Conservation (phyloP, 768 basidiomycete species). For the Amylocystis lapponica region DNA sequence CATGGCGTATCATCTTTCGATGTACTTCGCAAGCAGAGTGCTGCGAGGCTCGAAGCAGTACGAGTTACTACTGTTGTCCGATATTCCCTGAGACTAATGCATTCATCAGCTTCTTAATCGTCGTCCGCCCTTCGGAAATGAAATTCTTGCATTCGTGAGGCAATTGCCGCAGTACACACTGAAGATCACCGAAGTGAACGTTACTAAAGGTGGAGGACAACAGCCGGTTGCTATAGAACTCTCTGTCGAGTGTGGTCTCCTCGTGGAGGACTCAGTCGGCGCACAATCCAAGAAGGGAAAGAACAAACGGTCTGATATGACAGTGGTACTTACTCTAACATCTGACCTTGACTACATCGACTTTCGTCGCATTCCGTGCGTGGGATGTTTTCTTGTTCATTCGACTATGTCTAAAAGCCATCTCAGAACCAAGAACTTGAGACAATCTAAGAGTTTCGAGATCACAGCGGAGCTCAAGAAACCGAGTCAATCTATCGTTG, state of each 20-base stretch:
- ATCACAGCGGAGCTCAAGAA: constrained; percentile 58
- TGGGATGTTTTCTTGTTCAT: constrained; percentile 2
- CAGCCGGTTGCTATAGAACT: constrained; percentile 54
- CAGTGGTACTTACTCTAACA: constrained; percentile 66
- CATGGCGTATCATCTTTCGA: constrained; percentile 64
- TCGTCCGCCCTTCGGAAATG: constrained; percentile 66
- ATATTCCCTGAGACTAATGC: not conserved
- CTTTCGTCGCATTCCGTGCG: constrained; percentile 73
- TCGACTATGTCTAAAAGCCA: not conserved
- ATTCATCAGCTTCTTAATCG: constrained; percentile 61
- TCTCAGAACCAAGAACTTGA: constrained; percentile 62
- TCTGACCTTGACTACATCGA: constrained; percentile 74
- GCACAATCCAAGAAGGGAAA: constrained; percentile 33
- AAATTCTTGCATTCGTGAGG: constrained; percentile 52
- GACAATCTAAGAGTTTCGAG: constrained; percentile 51
- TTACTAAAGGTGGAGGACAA: constrained; percentile 37
- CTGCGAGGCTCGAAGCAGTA: constrained; percentile 62
- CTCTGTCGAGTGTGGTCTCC: constrained; percentile 50
- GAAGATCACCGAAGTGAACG: constrained; percentile 40
- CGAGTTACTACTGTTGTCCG: not conserved
- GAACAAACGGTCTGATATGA: constrained; percentile 50
- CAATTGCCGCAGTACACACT: constrained; percentile 66
- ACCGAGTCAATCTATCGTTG: constrained; percentile 65
- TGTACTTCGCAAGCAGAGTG: constrained; percentile 47
- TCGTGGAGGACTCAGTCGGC: constrained; percentile 21